Evolutionary conservation across 805 yeast species (phyloP).

Genomic region (Clavispora vitiphila): DNA sequence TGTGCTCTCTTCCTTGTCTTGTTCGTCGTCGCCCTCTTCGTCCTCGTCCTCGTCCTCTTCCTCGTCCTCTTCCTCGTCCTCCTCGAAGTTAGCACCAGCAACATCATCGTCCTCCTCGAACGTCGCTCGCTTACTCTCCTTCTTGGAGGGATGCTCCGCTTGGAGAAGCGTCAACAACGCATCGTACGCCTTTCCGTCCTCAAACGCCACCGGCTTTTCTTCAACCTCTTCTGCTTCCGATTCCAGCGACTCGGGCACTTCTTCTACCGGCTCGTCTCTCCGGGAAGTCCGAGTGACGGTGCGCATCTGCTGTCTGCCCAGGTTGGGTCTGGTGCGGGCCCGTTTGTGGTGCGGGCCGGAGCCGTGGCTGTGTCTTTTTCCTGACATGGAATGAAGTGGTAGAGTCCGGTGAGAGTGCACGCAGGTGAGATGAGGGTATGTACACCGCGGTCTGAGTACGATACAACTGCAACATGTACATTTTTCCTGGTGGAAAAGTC

Average conservation of each 20-base stretch:
- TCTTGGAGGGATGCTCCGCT: conserved; percentile 33
- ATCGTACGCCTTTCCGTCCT: conserved; percentile 49
- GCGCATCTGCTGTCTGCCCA: conserved; percentile 61
- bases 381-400: background rate
- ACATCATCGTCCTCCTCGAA: conserved; percentile 1
- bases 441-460: too few relatives aligned
- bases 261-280: conserved; percentile 22
- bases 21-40: conserved; percentile 10
- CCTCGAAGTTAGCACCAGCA: conserved; percentile 6
- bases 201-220: conserved; percentile 11
- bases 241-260: conserved; percentile 13
- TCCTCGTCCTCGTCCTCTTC: conserved; percentile 13
- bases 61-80: conserved; percentile 17
- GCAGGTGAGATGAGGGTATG: too few relatives aligned
- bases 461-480: too few relatives aligned
- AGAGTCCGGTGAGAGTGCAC: background rate
- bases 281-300: conserved; percentile 52
- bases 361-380: background rate
- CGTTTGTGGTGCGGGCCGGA: conserved; percentile 1
- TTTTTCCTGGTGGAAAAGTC: too few relatives aligned
- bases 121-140: conserved; percentile 9
- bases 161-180: conserved; percentile 62
- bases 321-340: conserved; percentile 20
- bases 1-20: conserved; percentile 21
- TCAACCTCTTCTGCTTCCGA: conserved; percentile 11